Evolutionary conservation across 306 rosid genomes (phyloP).

Genomic region (Lagenaria siceraria): DNA sequence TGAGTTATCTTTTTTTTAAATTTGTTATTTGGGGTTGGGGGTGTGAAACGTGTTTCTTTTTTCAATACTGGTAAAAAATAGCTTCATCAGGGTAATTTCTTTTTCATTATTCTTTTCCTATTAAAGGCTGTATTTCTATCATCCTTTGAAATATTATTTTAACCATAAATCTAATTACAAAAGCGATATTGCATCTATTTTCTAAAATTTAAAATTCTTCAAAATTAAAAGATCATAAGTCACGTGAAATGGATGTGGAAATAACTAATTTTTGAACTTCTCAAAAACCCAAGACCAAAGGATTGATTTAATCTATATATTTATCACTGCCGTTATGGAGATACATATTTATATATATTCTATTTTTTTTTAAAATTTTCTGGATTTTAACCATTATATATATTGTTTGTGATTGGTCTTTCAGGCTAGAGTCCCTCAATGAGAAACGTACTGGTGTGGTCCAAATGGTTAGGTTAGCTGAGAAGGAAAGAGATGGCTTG

Average conservation of each 20-base stretch:
- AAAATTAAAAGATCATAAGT: neutral
- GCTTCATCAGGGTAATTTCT: neutral
- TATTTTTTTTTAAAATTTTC: neutral
- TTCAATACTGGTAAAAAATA: neutral
- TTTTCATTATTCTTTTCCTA: neutral
- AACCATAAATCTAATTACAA: neutral
- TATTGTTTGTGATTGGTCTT: slow-evolving; percentile 16
- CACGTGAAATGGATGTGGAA: neutral
- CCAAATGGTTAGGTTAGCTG: slow-evolving; percentile 96
- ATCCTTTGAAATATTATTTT: too few species aligned
- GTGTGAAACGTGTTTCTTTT: neutral
- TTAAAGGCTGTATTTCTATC: too few species aligned
- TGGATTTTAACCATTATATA: neutral
- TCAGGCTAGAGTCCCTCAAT: slow-evolving; percentile 73
- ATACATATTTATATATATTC: neutral
- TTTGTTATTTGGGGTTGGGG: neutral
- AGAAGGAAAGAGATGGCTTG: slow-evolving; percentile 86
- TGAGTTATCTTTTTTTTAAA: neutral
- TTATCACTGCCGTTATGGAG: neutral
- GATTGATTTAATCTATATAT: neutral
- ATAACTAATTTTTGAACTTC: neutral
- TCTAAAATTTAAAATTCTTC: neutral
- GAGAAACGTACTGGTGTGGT: slow-evolving; percentile 89
- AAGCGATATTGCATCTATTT: neutral
- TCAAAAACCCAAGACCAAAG: neutral